Evolutionary conservation across 2,329 filamentous ascomycete species (phyloP).

Genomic region (Aspergillus luchuensis): DNA sequence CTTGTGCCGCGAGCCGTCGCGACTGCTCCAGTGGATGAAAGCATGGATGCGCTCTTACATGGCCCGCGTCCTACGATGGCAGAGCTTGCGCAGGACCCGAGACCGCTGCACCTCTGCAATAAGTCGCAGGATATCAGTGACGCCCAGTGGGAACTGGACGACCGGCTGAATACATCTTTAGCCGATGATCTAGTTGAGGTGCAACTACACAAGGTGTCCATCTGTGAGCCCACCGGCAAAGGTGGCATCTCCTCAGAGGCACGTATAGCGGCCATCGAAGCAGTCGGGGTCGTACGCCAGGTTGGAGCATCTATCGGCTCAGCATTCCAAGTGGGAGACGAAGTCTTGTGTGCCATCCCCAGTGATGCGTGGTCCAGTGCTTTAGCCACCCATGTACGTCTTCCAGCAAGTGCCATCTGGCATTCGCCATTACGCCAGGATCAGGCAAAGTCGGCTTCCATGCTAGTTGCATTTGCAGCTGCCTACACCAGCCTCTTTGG

Average conservation of each 20-base stretch:
- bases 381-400: background rate
- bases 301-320: background rate
- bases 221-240: background rate
- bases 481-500: background rate
- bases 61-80: background rate
- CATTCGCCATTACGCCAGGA: background rate
- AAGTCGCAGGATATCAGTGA: background rate
- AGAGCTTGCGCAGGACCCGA: background rate
- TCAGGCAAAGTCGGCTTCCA: background rate
- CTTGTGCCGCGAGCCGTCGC: constrained; percentile 2
- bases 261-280: background rate
- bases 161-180: background rate
- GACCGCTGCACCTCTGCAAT: background rate
- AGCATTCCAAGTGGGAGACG: background rate
- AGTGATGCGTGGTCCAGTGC: background rate
- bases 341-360: background rate
- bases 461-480: background rate
- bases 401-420: background rate
- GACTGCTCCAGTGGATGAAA: background rate
- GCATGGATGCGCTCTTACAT: background rate
- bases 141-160: background rate
- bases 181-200: background rate
- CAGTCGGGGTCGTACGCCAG: background rate
- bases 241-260: background rate
- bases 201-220: background rate